Evolutionary conservation across 2,329 filamentous ascomycete species (phyloP), one percentile per base, ranked within the genome.

Genomic region (Phialocephala sp.): DNA sequence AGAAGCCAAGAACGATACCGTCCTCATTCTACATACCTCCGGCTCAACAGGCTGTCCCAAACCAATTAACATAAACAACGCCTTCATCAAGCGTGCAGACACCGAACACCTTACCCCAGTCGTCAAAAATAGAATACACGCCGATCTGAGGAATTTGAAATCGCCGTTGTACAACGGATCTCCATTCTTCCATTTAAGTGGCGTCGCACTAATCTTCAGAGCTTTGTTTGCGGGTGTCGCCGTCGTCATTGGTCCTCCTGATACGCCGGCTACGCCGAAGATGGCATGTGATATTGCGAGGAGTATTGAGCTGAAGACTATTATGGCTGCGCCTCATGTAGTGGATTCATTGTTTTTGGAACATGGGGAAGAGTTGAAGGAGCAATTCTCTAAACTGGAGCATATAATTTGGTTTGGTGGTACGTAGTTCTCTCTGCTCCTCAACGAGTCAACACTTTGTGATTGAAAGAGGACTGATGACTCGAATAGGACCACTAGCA

Each of bases 11-110:
- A 64, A 76, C 24, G 79, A 82, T 1, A 76, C 77, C 0, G 77
- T 80, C 2, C 74, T 78, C n/a, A 74, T 80, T n/a, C 61, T 81
- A 0, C 80, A 82, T 57, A 81, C 80, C 0, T 81, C 80, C 2
- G 80, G 80, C 4, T 76, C 77, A 1, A 82, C 80, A 0, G 80
- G 80, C 0, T 58, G 79, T 0, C 80, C 79, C 1, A 82, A 82
- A 59, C 79, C 79, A 0, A 77, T 82, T 12, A 61, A 12, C 6
- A 12, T 64, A 24, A 68, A 55, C 20, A 37, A 68, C 36, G 22
- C 37, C 2, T 64, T 36, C 15, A 24, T 68, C 12, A 39, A 47
- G 4, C 54, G 63, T 15, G 35, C 59, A 1, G 66, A 66, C 32
- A 50, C 12, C 6, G 64, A 66, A 24, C 35, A 20, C 8, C 36